phyloP scores from a whole-genome alignment of 148 eudicot species.

The Pharnaceum exiguum region DNA sequence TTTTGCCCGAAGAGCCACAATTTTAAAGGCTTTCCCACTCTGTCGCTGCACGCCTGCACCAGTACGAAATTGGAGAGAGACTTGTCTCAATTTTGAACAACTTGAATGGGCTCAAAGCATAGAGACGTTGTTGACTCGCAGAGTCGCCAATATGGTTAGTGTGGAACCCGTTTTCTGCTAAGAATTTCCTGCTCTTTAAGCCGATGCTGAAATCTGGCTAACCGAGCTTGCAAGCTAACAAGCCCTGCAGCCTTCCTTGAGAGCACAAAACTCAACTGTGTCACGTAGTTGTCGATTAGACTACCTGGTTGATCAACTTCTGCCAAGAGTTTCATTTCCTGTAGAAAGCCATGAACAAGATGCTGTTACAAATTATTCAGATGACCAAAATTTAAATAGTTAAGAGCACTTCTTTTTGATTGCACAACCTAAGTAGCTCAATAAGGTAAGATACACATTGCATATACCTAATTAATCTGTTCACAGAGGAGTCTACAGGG shows the following conservation, averaged over 20 bases:
- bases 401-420: too few relatives aligned
- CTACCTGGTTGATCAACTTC: conserved; percentile 99
- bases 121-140: not conserved
- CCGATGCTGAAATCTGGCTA: conserved; percentile 94
- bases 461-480: too few relatives aligned
- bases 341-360: conserved; percentile 13
- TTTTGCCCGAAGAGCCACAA: too few relatives aligned
- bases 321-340: conserved; percentile 99
- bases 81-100: not conserved
- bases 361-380: not conserved
- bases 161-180: conserved; percentile 79
- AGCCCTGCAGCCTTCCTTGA: conserved; percentile 96
- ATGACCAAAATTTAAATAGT: too few relatives aligned
- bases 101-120: not conserved
- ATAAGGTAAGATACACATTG: too few relatives aligned
- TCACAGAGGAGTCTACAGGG: too few relatives aligned
- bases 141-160: conserved; percentile 21
- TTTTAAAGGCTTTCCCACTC: not conserved
- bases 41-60: not conserved
- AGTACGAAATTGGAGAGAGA: not conserved
- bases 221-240: conserved; percentile 95
- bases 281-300: conserved; percentile 84
- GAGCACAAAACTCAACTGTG: conserved; percentile 87
- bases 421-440: too few relatives aligned
- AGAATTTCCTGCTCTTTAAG: conserved; percentile 96